Base-by-base conservation (phyloP, 2,329 filamentous ascomycete genomes). In the Fonsecaea nubica region DNA sequence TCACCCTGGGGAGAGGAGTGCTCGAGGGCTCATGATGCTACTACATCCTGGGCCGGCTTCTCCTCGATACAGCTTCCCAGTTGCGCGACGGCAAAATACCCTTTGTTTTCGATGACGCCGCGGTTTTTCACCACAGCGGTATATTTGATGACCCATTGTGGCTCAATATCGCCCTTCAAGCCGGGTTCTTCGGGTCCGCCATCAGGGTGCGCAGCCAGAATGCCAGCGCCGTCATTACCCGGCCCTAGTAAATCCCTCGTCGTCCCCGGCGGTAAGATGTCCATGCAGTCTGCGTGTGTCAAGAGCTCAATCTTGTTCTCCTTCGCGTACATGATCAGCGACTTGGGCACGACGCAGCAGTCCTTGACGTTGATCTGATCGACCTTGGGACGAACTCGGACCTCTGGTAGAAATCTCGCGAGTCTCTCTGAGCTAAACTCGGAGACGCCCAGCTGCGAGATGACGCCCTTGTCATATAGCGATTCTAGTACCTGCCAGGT, bases 71-170 rank as follows among this genome's bases (percentile, higher is more conserved):
- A 81, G 63, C 83, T 81, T 55, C 82, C 81, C 71, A 95, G 79
- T 75, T 92, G 89, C 2, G 93, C 94, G 21, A 89, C 88, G 1
- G 94, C 94, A 82, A 97, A 97, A 79, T 97, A 98, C 7, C 95
- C 95, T 83, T 98, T 99, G 77, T 95, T 97, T 83, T 99, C 95
- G 71, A 99, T 94, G 8, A 99, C 95, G 13, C 95, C 95, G 62
- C 95, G 85, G 77, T 98, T 91, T 77, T 91, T 91, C 48, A 98
- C 92, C 65, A 98, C 94, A 1, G 95, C 95, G 42, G 94, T 97
- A 77, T 99, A 99, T 77, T 98, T 96, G 72, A 94, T 90, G 33
- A 98, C 95, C 94, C 95, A 99, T 76, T 94, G 89, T 33, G 95
- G 93, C 65, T 87, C 86, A 57, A 98, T 85, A 71, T 97, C 89